Evolutionary conservation across 306 rosid species (phyloP), one percentile per base, ranked within the genome.

Genomic region (Adenanthera pavonina): DNA sequence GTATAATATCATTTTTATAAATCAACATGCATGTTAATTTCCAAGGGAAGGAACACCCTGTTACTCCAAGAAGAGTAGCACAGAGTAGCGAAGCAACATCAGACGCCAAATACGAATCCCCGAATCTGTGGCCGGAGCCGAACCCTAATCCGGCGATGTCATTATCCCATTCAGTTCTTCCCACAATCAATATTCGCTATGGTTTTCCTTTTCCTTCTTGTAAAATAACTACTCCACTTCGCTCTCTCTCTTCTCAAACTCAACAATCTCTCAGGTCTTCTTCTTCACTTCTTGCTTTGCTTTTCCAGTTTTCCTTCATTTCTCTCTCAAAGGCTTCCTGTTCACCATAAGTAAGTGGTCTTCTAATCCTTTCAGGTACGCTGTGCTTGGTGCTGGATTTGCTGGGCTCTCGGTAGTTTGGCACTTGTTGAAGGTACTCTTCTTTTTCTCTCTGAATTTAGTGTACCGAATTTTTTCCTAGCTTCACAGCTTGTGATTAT

Each of bases 381-480:
- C 97, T 3, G 97, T 95, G 44, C 97, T 95, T 76, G 99, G 99
- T n/a, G 97, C 98, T 85, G 97, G 99, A 16, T 92, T 92, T 57
- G 97, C 97, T 33, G 99, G 99, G 7, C 93, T 93, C 68, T 91
- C 97, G 0, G 97, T 95, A 3, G 90, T 91, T 41, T 95, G 95
- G 95, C 92, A 95, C 85, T 86, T 93, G 83, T 65, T 95, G 49
- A 89, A 87, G 54, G 97, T 87, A 77, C 49, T 7, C 5, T 69
- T 57, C 75, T 35, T 74, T 2, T 82, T 74, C 5, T 82, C 14
- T 57, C 73, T 17, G 34, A 57, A 14, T 40, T 75, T 75, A 25
- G n/a, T 54, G 16, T 35, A 2, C 4, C 35, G 6, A 3, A 8
- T 0, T 0, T 20, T 0, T 9, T 9, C 36, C 38, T 11, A 9